These are phyloP conservation scores for Pichia sp. DNA, from an alignment of 1,139 yeast genomes.

Conservation along the genomic window DNA sequence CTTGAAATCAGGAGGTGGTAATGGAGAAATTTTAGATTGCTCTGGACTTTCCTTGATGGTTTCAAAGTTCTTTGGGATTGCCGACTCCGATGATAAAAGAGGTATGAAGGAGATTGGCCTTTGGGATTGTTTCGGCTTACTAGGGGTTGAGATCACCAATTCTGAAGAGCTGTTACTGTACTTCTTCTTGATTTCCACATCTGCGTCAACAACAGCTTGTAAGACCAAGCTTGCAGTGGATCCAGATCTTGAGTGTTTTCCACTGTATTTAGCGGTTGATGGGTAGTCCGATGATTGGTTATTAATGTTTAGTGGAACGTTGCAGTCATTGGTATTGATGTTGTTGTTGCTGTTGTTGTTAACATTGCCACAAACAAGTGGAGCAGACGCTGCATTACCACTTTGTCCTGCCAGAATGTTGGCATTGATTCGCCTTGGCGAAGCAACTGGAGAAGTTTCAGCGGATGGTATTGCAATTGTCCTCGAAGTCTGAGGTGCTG, in stretches of 20 bases:
- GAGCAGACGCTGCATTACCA: background rate
- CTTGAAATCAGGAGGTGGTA: slow-evolving; percentile 22
- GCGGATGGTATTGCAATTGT: slow-evolving; percentile 42
- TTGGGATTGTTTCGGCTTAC: slow-evolving; percentile 3
- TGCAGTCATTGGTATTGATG: background rate
- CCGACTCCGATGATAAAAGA: slow-evolving; percentile 6
- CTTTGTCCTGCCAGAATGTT: background rate
- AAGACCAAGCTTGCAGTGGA: slow-evolving; percentile 57
- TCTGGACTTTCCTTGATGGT: slow-evolving; percentile 27
- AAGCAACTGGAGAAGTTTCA: slow-evolving; percentile 24
- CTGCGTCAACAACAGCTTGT: slow-evolving; percentile 61
- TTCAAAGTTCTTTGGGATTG: slow-evolving; percentile 15
- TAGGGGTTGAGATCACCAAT: slow-evolving; percentile 13
- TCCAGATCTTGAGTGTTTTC: slow-evolving; percentile 26
- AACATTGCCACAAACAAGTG: background rate
- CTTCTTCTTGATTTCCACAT: slow-evolving; percentile 32
- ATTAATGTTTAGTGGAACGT: background rate
- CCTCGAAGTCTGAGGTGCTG: slow-evolving; percentile 48
- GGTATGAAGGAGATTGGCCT: slow-evolving; percentile 14
- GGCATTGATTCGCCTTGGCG: slow-evolving; percentile 9
- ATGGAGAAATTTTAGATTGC: slow-evolving; percentile 16
- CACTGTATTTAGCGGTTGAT: too few species aligned
- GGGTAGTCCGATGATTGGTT: background rate
- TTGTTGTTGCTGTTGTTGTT: background rate
- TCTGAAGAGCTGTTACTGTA: slow-evolving; percentile 22